Conservation (phyloP, 331 rosid genomes). For the Arachis monticola region DNA sequence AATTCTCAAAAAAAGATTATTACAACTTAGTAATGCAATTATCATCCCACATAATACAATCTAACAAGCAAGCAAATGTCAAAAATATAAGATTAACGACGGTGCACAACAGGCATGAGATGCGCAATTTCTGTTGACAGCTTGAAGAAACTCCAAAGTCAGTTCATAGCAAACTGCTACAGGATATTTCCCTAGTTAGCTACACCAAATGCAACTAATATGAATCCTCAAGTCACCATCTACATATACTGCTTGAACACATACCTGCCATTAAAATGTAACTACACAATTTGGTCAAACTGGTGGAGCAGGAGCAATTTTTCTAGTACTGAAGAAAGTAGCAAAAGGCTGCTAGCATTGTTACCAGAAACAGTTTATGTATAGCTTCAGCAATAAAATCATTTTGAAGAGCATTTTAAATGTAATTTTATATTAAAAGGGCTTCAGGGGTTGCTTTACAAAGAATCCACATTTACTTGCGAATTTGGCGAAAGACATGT, state of each 20-base stretch:
- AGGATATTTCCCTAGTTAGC: conserved; percentile 32
- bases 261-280: conserved; percentile 34
- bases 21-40: conserved; percentile 27
- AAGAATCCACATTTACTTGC: conserved; percentile 21
- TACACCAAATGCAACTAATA: conserved; percentile 34
- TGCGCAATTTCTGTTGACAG: background rate
- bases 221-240: conserved; percentile 24
- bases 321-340: background rate
- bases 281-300: background rate
- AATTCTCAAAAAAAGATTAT: conserved; percentile 37
- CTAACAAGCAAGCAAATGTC: conserved; percentile 10
- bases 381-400: conserved; percentile 15
- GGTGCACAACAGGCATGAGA: conserved; percentile 3
- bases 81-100: conserved; percentile 14
- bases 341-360: conserved; percentile 11
- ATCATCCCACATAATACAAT: background rate
- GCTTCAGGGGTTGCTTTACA: background rate
- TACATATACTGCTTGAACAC: conserved; percentile 35
- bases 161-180: conserved; percentile 17
- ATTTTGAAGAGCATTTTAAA: conserved; percentile 3
- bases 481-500: background rate
- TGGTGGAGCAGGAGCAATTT: conserved; percentile 25
- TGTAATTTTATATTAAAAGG: background rate
- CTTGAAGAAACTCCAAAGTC: too few relatives aligned
- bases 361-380: background rate